phyloP scores from a whole-genome alignment of 164 flowering plant species.

The Stephania yunnanensis region DNA sequence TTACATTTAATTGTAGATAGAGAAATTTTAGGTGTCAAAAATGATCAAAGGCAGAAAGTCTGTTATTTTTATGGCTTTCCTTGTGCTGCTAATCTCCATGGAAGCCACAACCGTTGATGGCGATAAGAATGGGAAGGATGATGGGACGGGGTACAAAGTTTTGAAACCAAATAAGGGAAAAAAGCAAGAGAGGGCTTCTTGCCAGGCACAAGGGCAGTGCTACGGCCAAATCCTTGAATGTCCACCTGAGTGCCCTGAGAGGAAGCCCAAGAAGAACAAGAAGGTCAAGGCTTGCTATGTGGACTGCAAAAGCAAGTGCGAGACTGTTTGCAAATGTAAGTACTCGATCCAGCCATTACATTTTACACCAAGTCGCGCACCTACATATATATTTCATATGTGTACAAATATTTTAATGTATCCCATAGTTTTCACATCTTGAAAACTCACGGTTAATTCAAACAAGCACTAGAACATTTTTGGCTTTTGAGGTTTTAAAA shows the following conservation, averaged over 20 bases:
- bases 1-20: background rate
- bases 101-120: conserved; percentile 4
- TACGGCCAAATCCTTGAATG: conserved; percentile 29
- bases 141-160: conserved; percentile 21
- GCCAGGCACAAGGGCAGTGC: conserved; percentile 34
- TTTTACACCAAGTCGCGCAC: no score
- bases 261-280: conserved; percentile 48
- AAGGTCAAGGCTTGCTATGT: conserved; percentile 50
- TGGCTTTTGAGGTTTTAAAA: no score
- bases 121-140: background rate
- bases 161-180: conserved; percentile 18
- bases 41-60: background rate
- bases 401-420: no score
- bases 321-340: conserved; percentile 63
- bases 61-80: background rate
- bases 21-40: background rate
- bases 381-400: no score
- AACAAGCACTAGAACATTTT: no score
- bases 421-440: background rate
- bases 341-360: no score
- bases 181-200: conserved; percentile 35
- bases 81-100: conserved; percentile 3
- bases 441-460: no score
- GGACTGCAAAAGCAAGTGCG: conserved; percentile 55
- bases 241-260: conserved; percentile 38